phyloP scores from a whole-genome alignment of 225 moss, liverwort and hornwort genomes.

The Marchantia polymorpha region DNA sequence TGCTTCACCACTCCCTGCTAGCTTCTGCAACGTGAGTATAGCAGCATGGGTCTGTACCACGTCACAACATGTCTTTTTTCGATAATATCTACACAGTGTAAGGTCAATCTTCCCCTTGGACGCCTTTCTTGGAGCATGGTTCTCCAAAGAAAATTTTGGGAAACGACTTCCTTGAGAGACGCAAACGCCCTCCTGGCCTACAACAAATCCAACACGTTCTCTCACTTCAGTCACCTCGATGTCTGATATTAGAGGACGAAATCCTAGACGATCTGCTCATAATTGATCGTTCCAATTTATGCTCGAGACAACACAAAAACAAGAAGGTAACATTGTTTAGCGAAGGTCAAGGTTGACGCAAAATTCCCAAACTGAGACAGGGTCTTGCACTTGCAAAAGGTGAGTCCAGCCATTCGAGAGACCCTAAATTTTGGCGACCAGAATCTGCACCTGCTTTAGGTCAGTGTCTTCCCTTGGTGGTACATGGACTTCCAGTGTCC shows the following conservation, averaged over 20 bases:
- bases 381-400: not conserved
- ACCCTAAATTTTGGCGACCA: not conserved
- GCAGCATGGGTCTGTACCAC: slow-evolving; percentile 60
- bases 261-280: not conserved
- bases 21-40: slow-evolving; percentile 39
- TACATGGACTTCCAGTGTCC: not conserved
- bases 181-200: slow-evolving; percentile 52
- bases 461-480: not conserved
- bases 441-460: not conserved
- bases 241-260: not conserved
- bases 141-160: slow-evolving; percentile 58
- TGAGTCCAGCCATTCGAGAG: not conserved
- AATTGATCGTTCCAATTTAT: not conserved
- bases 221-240: not conserved
- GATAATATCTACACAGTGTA: slow-evolving; percentile 52
- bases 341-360: not conserved
- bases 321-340: not conserved
- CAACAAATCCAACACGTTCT: not conserved
- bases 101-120: slow-evolving; percentile 53
- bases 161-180: slow-evolving; percentile 52
- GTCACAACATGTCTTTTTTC: slow-evolving; percentile 60
- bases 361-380: not conserved
- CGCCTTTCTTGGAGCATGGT: slow-evolving; percentile 46
- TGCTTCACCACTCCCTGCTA: slow-evolving; percentile 56
- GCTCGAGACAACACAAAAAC: not conserved